Conservation (phyloP, 768 basidiomycete species). For the Tephrocybe sp. region DNA sequence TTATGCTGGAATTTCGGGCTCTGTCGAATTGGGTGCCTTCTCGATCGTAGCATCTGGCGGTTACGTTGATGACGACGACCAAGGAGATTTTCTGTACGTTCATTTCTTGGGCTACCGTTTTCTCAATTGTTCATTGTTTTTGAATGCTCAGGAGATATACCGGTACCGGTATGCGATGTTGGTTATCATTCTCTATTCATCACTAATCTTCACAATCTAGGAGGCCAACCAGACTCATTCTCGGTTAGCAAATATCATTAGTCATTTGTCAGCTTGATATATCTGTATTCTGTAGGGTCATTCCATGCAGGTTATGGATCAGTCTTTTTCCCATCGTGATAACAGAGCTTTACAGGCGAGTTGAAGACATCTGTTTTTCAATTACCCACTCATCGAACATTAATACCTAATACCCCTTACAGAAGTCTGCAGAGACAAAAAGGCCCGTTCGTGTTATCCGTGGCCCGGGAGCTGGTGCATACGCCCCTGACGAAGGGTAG, state of each 20-base stretch:
- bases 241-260: constrained; percentile 9
- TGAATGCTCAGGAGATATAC: constrained; percentile 31
- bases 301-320: constrained; percentile 26
- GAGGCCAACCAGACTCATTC: constrained; percentile 19
- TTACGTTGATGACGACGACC: constrained; percentile 39
- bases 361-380: not conserved
- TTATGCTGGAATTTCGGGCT: constrained; percentile 35
- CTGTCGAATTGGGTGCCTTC: constrained; percentile 28
- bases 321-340: constrained; percentile 30
- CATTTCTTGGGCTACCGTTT: not conserved
- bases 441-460: constrained; percentile 41
- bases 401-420: not conserved
- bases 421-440: constrained; percentile 29
- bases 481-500: constrained; percentile 33
- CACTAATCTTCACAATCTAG: constrained; percentile 5
- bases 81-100: constrained; percentile 34
- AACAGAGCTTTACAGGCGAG: constrained; percentile 32
- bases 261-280: not conserved
- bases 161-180: constrained; percentile 29
- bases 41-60: constrained; percentile 38
- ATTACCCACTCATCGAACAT: not conserved
- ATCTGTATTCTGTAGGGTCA: constrained; percentile 12
- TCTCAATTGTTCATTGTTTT: not conserved
- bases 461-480: constrained; percentile 24
- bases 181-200: not conserved